These are phyloP conservation scores for Arachnopeziza araneosa DNA, from an alignment of 2,329 filamentous ascomycete genomes.

Conservation along the genomic window DNA sequence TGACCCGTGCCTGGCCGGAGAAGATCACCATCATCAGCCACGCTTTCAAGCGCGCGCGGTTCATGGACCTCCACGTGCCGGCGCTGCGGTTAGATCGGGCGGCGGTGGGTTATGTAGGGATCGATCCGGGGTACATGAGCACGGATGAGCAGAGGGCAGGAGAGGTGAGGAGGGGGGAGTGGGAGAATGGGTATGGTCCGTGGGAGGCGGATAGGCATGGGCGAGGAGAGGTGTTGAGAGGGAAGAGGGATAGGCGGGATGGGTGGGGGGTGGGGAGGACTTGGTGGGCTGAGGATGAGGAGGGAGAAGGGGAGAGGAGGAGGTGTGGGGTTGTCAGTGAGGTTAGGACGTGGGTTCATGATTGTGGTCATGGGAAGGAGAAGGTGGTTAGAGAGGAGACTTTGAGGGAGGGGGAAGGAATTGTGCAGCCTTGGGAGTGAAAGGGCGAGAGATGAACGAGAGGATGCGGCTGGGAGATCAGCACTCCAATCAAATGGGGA, in stretches of 20 bases:
- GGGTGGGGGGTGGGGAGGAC: conserved; percentile 23
- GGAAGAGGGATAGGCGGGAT: conserved; percentile 30
- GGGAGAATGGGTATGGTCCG: conserved; percentile 19
- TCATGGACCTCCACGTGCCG: conserved; percentile 57
- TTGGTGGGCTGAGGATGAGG: conserved; percentile 19
- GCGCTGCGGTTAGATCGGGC: conserved; percentile 47
- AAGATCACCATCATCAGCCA: conserved; percentile 62
- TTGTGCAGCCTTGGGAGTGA: conserved; percentile 21
- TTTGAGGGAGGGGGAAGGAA: conserved; percentile 12
- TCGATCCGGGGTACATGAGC: conserved; percentile 50
- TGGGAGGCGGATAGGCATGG: conserved; percentile 30
- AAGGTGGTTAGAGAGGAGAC: background rate
- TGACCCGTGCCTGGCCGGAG: conserved; percentile 45
- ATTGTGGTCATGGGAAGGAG: background rate
- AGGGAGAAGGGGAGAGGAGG: background rate
- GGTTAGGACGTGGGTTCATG: conserved; percentile 3
- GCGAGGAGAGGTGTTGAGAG: conserved; percentile 18
- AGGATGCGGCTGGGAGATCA: no score
- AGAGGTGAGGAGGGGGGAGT: conserved; percentile 21
- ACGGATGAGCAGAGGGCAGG: conserved; percentile 16
- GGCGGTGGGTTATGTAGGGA: conserved; percentile 50
- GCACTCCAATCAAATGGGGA: no score
- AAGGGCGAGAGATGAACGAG: no score
- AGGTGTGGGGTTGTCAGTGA: conserved; percentile 14
- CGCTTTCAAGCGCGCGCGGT: conserved; percentile 59